phyloP scores from a whole-genome alignment of 2,329 filamentous ascomycete species.

The Phyllachora maydis region DNA sequence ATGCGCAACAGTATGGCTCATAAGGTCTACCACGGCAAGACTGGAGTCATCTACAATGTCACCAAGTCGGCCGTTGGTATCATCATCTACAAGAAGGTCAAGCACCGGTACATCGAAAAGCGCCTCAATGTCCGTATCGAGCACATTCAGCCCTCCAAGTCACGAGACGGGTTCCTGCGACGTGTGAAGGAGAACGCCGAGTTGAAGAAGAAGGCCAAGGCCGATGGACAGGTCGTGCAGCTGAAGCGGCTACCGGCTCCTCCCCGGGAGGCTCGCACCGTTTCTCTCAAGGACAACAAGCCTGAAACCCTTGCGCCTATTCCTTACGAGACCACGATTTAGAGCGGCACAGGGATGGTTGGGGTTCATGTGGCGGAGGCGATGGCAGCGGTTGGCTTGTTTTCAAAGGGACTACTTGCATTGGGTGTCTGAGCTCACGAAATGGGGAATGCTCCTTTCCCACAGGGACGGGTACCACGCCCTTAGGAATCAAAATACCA shows the following conservation, averaged over 20 bases:
- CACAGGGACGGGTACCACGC: too few species aligned
- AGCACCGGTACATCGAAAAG: constrained; percentile 99
- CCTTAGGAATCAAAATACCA: constrained; percentile 14
- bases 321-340: constrained; percentile 97
- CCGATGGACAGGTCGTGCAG: constrained; percentile 66
- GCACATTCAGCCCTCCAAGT: constrained; percentile 88
- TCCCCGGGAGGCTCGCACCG: constrained; percentile 63
- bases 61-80: constrained; percentile 94
- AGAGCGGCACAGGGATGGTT: constrained; percentile 17
- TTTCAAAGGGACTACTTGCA: constrained; percentile 13
- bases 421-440: constrained; percentile 10
- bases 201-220: constrained; percentile 85
- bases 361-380: constrained; percentile 8
- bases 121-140: constrained; percentile 97
- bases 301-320: constrained; percentile 84
- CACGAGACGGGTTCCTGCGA: constrained; percentile 88
- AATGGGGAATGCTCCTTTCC: constrained; percentile 10
- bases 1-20: constrained; percentile 64
- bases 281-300: constrained; percentile 63
- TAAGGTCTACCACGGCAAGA: constrained; percentile 99
- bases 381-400: constrained; percentile 11
- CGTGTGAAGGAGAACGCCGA: constrained; percentile 92
- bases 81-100: constrained; percentile 99
- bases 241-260: constrained; percentile 76
- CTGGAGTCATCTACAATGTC: constrained; percentile 95